phyloP scores from a whole-genome alignment of 495 filamentous ascomycete genomes.

The Aspergillus carlsbadensis region DNA sequence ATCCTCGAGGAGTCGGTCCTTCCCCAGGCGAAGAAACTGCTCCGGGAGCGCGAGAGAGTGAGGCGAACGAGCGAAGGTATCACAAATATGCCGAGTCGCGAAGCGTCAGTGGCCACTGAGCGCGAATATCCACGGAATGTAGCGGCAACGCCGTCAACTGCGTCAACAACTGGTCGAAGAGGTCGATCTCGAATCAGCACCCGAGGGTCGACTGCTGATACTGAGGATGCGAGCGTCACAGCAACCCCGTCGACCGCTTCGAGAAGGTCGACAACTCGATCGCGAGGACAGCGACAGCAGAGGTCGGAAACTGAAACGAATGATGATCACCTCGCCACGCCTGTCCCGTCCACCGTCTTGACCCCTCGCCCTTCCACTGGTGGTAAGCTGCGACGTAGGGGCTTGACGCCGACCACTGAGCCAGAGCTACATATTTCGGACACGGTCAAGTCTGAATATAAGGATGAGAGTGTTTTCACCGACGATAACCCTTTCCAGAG shows the following conservation, averaged over 20 bases:
- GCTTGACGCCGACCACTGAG: conserved; percentile 49
- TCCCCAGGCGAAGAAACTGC: conserved; percentile 71
- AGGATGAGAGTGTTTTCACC: conserved; percentile 65
- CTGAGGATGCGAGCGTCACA: conserved; percentile 30
- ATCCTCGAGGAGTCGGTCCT: conserved; percentile 78
- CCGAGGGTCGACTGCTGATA: conserved; percentile 36
- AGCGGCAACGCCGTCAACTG: conserved; percentile 43
- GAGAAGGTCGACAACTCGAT: conserved; percentile 33
- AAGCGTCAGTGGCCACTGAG: conserved; percentile 46
- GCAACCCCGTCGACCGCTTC: conserved; percentile 31
- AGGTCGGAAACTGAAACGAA: conserved; percentile 50
- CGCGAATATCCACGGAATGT: conserved; percentile 34
- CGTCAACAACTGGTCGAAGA: conserved; percentile 40
- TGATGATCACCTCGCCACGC: conserved; percentile 38
- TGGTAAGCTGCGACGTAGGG: conserved; percentile 55
- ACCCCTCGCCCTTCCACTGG: conserved; percentile 44
- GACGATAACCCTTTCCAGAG: conserved; percentile 95
- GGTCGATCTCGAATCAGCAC: conserved; percentile 41
- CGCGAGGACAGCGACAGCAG: conserved; percentile 54
- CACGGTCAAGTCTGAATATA: conserved; percentile 35
- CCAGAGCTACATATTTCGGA: conserved; percentile 32
- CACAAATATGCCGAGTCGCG: conserved; percentile 67
- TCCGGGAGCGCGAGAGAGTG: conserved; percentile 70
- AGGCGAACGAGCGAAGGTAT: conserved; percentile 84
- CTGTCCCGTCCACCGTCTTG: conserved; percentile 25